Evolutionary conservation across 2,329 filamentous ascomycete genomes (phyloP).

Genomic region (Colletotrichum brevisporum): DNA sequence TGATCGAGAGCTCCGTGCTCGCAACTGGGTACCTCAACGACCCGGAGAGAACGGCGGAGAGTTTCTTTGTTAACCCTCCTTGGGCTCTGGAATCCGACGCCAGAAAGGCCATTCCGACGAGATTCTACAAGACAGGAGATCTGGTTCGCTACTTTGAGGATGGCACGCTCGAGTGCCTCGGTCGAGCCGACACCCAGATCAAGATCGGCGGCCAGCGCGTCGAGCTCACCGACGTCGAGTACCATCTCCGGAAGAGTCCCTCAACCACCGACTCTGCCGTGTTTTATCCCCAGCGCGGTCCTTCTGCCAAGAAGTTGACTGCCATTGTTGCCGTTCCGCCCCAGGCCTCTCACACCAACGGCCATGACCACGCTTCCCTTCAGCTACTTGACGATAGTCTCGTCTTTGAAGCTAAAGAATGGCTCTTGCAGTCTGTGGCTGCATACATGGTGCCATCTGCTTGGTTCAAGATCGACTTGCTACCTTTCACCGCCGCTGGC

Average conservation of each 20-base stretch:
- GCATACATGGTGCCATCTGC: conserved; percentile 53
- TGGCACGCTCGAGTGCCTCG: conserved; percentile 40
- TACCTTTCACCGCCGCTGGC: conserved; percentile 42
- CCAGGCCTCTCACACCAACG: not conserved
- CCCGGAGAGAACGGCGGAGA: conserved; percentile 43
- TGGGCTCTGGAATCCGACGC: conserved; percentile 3
- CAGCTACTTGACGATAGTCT: not conserved
- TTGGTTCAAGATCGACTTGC: conserved; percentile 45
- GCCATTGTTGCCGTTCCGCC: not conserved
- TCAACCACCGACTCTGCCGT: conserved; percentile 50
- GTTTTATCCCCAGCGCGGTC: not conserved
- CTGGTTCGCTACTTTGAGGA: conserved; percentile 35
- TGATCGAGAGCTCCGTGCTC: conserved; percentile 21
- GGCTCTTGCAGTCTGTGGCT: conserved; percentile 52
- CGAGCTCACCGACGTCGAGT: conserved; percentile 42
- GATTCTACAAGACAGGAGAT: conserved; percentile 43
- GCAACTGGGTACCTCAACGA: conserved; percentile 37
- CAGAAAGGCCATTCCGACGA: not conserved
- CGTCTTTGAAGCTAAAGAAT: conserved; percentile 43
- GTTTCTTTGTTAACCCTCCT: conserved; percentile 37
- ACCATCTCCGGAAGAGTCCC: conserved; percentile 47
- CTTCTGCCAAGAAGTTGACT: not conserved
- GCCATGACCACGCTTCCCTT: not conserved
- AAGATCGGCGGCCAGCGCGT: conserved; percentile 43
- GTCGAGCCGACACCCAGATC: conserved; percentile 41